Evolutionary conservation across 176 grass and related monocot species (phyloP), one percentile per base, ranked within the genome.

Genomic region (Tillandsia leiboldiana): DNA sequence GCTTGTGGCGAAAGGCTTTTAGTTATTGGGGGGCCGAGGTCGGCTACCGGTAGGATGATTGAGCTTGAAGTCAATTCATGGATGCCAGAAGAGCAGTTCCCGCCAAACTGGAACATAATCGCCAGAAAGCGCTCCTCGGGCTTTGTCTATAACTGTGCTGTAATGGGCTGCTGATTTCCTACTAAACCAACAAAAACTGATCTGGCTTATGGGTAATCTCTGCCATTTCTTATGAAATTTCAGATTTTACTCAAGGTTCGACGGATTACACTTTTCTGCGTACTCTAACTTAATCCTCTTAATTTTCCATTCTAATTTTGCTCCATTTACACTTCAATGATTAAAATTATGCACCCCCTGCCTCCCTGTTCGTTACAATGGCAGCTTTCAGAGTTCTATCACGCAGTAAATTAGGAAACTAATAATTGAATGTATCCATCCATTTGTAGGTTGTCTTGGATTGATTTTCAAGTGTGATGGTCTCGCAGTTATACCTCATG

Each of bases 61-160:
- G 56, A 61, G 22, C 56, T 42, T 6, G 86, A 94, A 72, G 49
- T 96, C 48, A 90, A 90, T 83, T 90, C 87, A 0, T 96, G 91
- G 91, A 65, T 83, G 28, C 91, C 87, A 0, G 27, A 72, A 65
- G 80, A 90, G 64, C 76, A 61, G 12, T 81, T 79, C 3, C 70
- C 62, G 12, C 87, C 87, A 49, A 76, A 72, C 54, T 96, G 91
- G 91, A 78, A 68, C 53, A 84, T 84, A 61, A 90, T 96, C 63
- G 87, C 79, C 1, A 86, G 63, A 42, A 71, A 72, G 24, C 87
- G 50, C 24, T 90, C 91, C 10, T 81, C 81, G 48, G 87, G 73
- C 73, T 96, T 96, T 83, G 91, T 96, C 67, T 96, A 87, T 85
- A 96, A 96, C 75, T 96, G 91, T 0, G 91, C 91, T 67, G 91